Evolutionary conservation across 2,329 filamentous ascomycete species (phyloP), one percentile per base, ranked within the genome.

Genomic region (Talaromyces sp.): DNA sequence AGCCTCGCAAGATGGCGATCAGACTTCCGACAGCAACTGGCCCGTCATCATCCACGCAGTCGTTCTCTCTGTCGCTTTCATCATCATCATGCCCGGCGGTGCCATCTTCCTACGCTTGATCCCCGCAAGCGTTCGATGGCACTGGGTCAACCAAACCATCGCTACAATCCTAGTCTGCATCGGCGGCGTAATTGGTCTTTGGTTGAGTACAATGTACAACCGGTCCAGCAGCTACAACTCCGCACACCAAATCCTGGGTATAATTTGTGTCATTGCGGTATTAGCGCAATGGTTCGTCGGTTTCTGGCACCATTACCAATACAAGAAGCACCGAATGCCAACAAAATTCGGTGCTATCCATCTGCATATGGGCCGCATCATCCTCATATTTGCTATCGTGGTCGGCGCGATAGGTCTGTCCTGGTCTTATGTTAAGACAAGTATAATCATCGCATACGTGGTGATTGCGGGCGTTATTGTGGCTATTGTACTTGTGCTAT

Each of bases 161-260:
- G 75, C 79, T 4, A 68, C 79, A 11, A 69, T 75, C 0, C 73
- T 79, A 7, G 73, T 81, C 3, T 49, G 78, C 0, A 69, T 80
- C 1, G 76, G 77, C 0, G 78, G 80, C 35, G 74, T 71, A 0
- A 69, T 82, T 3, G 82, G 80, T 3, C 78, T 82, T 33, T 72
- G 75, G n/a, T 75, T 80, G 10, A 78, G 76, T 33, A 70, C 68
- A 11, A 69, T 69, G 64, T 68, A 67, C 62, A 69, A 41, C 47
- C 68, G 82, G 75, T 80, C 79, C 47, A 78, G 78, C 65, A 62
- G 70, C 63, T 82, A 78, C 74, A 75, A 69, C 66, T 76, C 81
- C 9, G 71, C 78, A 3, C 82, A 84, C 70, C 82, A 84, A 67
- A 76, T 83, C 68, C 65, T 83, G 62, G 81, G 82, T 27, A 75